Conservation (phyloP, 495 filamentous ascomycete species). For the Penicillium parvum region DNA sequence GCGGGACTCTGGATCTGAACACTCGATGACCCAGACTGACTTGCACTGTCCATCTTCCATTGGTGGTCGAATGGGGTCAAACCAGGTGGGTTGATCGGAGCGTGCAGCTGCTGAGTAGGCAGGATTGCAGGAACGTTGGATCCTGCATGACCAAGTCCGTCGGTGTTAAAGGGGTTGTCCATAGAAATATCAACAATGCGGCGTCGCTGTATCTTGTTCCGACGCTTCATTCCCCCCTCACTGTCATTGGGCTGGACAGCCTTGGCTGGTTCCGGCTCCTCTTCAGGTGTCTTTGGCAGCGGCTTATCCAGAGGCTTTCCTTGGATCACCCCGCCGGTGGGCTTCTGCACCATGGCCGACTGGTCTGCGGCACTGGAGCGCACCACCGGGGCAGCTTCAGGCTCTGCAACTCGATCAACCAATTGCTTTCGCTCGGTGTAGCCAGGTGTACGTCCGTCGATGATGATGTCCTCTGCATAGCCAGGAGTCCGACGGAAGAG, state of each 20-base stretch:
- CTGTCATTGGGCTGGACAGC: slow-evolving; percentile 24
- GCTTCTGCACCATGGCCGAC: slow-evolving; percentile 60
- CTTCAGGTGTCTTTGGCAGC: slow-evolving; percentile 41
- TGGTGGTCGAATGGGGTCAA: slow-evolving; percentile 30
- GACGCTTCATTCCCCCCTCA: slow-evolving; percentile 38
- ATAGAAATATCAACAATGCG: slow-evolving; percentile 80
- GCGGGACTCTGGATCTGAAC: slow-evolving; percentile 22
- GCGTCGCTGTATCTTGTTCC: slow-evolving; percentile 56
- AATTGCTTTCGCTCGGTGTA: slow-evolving; percentile 81
- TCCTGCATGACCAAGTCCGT: slow-evolving; percentile 33
- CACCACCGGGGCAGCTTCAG: slow-evolving; percentile 68
- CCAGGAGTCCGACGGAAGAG: slow-evolving; percentile 91
- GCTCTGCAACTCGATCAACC: slow-evolving; percentile 74
- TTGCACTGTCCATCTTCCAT: slow-evolving; percentile 34
- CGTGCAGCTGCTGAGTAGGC: slow-evolving; percentile 31
- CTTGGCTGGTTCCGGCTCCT: slow-evolving; percentile 49
- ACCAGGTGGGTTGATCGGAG: slow-evolving; percentile 26
- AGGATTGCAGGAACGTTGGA: slow-evolving; percentile 25
- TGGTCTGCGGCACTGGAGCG: slow-evolving; percentile 56
- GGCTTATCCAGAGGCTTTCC: slow-evolving; percentile 3
- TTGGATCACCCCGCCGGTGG: slow-evolving; percentile 14
- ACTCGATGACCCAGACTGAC: slow-evolving; percentile 30
- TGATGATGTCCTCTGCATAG: slow-evolving; percentile 82
- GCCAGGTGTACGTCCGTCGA: slow-evolving; percentile 76
- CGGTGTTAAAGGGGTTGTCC: slow-evolving; percentile 44